These are phyloP conservation scores for Mycena sanguinolenta DNA, from an alignment of 768 basidiomycete species.

Conservation along the genomic window DNA sequence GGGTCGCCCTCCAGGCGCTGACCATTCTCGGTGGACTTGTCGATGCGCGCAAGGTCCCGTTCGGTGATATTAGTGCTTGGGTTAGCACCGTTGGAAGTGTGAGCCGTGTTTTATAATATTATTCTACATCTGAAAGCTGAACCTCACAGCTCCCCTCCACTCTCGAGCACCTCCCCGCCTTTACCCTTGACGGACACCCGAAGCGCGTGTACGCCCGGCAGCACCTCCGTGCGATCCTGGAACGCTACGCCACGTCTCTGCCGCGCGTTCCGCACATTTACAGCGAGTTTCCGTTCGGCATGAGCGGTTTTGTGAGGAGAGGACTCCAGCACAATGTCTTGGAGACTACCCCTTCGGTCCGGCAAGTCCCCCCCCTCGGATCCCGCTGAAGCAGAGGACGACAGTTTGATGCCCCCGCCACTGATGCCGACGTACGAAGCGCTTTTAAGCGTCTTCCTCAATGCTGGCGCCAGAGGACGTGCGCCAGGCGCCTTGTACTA, in stretches of 20 bases:
- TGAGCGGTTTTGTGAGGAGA: background rate
- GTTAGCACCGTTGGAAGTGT: slow-evolving; percentile 17
- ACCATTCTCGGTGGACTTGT: slow-evolving; percentile 11
- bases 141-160: slow-evolving; percentile 1
- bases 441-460: slow-evolving; percentile 16
- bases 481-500: background rate
- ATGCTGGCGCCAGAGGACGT: background rate
- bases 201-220: background rate
- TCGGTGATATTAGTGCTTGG: slow-evolving; percentile 20
- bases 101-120: background rate
- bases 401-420: slow-evolving; percentile 29
- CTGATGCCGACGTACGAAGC: slow-evolving; percentile 17
- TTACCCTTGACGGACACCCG: background rate
- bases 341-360: background rate
- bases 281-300: background rate
- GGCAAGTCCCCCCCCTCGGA: slow-evolving; percentile 5
- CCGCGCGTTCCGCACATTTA: slow-evolving; percentile 14
- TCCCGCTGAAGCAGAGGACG: slow-evolving; percentile 22
- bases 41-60: slow-evolving; percentile 20
- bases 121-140: too few species aligned
- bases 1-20: slow-evolving; percentile 23
- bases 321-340: slow-evolving; percentile 1
- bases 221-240: slow-evolving; percentile 12
- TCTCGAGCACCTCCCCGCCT: background rate
- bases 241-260: slow-evolving; percentile 7